phyloP scores from a whole-genome alignment of 169 alveolate species.

The Plasmodium blacklocki region DNA sequence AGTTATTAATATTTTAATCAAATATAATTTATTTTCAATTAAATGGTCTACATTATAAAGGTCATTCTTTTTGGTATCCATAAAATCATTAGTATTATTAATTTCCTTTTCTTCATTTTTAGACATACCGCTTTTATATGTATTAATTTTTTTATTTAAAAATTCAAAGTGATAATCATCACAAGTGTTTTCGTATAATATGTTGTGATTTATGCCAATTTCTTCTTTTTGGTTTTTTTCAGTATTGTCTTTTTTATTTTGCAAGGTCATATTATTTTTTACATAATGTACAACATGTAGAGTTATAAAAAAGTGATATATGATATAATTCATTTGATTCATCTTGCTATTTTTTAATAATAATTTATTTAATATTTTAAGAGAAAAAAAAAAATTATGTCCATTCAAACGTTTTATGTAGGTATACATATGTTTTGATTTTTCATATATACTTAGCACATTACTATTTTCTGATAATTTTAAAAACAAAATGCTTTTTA shows the following conservation, averaged over 20 bases:
- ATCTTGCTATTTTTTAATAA: conserved; percentile 1
- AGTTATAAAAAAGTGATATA: conserved; percentile 42
- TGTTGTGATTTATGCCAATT: too few relatives aligned
- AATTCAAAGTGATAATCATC: neutral
- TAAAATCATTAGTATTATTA: neutral
- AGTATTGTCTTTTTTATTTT: neutral
- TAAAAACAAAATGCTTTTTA: conserved; percentile 36
- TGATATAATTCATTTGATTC: neutral
- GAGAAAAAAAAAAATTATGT: conserved; percentile 15
- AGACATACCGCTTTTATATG: neutral
- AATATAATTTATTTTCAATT: neutral
- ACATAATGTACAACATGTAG: conserved; percentile 18
- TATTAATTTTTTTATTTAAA: neutral
- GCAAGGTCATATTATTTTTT: neutral
- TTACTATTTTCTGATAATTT: conserved; percentile 1
- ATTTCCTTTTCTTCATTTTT: neutral
- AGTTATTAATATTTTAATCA: conserved; percentile 11
- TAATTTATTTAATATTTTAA: conserved; percentile 6
- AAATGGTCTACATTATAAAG: conserved; percentile 20
- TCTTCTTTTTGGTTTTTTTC: neutral
- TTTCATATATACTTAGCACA: conserved; percentile 7
- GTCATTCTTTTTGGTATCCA: neutral
- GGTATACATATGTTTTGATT: conserved; percentile 20
- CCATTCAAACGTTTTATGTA: neutral
- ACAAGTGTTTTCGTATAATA: too few relatives aligned